Conservation (phyloP, 2,329 filamentous ascomycete species). For the Cytospora paraplurivora region DNA sequence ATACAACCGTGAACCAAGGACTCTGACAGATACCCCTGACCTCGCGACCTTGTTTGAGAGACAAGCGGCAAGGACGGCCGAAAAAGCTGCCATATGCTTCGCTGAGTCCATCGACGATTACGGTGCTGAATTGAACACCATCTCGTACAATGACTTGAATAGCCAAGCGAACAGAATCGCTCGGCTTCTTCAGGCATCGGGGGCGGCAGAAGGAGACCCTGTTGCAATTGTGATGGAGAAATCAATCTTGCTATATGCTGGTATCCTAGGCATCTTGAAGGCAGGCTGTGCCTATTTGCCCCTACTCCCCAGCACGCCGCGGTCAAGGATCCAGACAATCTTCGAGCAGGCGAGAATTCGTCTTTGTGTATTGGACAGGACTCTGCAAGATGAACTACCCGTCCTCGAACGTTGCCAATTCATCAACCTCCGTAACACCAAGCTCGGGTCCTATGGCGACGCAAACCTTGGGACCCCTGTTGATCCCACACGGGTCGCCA, state of each 20-base stretch:
- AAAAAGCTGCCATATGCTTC: conserved; percentile 66
- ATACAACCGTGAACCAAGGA: conserved; percentile 46
- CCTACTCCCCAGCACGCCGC: conserved; percentile 71
- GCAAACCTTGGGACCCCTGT: conserved; percentile 43
- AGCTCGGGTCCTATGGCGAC: conserved; percentile 36
- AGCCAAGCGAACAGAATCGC: conserved; percentile 65
- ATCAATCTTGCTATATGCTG: conserved; percentile 69
- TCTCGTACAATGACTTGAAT: conserved; percentile 70
- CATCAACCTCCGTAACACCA: conserved; percentile 40
- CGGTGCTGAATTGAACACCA: conserved; percentile 39
- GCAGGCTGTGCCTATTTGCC: conserved; percentile 79
- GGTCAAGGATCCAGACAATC: conserved; percentile 61
- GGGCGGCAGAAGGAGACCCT: conserved; percentile 55
- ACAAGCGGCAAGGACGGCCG: conserved; percentile 50
- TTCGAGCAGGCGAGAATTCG: conserved; percentile 59
- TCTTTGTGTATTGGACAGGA: conserved; percentile 47
- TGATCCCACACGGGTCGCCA: conserved; percentile 60
- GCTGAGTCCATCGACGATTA: conserved; percentile 49
- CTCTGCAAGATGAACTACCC: conserved; percentile 30
- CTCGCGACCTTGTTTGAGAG: conserved; percentile 58
- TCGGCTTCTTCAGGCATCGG: conserved; percentile 50
- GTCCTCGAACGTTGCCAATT: conserved; percentile 30
- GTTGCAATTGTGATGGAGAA: conserved; percentile 81
- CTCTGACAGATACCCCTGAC: conserved; percentile 43
- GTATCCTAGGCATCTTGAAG: conserved; percentile 75